phyloP scores from a whole-genome alignment of 768 basidiomycete species.

The Strobilomyces echinocephalus region DNA sequence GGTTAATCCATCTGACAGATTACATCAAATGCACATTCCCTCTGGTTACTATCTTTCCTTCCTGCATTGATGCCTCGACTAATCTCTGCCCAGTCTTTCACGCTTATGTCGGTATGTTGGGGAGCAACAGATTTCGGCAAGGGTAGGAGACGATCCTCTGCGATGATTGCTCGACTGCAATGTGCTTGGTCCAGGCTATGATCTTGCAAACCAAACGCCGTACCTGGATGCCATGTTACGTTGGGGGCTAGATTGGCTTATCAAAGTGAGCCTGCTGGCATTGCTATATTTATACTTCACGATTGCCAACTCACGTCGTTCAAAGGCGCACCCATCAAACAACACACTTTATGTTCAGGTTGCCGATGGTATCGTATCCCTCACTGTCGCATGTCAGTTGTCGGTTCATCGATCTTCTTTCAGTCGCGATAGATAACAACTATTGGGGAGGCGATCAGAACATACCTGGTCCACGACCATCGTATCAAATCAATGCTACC shows the following conservation, averaged over 20 bases:
- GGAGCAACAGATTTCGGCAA: constrained; percentile 79
- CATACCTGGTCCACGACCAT: constrained; percentile 70
- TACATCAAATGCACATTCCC: constrained; percentile 89
- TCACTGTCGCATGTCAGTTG: neutral
- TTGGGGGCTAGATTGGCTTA: constrained; percentile 90
- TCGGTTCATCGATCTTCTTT: constrained; percentile 1
- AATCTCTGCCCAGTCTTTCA: constrained; percentile 52
- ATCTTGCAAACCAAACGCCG: constrained; percentile 77
- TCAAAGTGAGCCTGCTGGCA: constrained; percentile 53
- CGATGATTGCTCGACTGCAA: neutral
- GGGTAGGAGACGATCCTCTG: constrained; percentile 38
- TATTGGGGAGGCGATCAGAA: constrained; percentile 89
- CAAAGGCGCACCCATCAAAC: constrained; percentile 72
- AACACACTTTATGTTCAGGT: constrained; percentile 76
- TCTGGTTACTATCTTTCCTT: constrained; percentile 44
- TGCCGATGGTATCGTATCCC: constrained; percentile 46
- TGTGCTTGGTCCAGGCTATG: constrained; percentile 53
- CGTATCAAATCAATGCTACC: constrained; percentile 74
- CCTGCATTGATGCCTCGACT: neutral
- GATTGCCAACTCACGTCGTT: neutral
- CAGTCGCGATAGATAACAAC: constrained; percentile 59
- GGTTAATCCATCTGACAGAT: constrained; percentile 39
- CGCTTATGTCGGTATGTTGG: constrained; percentile 86
- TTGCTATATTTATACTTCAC: neutral
- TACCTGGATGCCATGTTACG: constrained; percentile 90